Percentiles rank a stretch among this genome's conserved stretches.
These are phyloP conservation scores for Gyromitra esculenta DNA, from an alignment of 2,329 filamentous ascomycete genomes.

Conservation along the genomic window DNA sequence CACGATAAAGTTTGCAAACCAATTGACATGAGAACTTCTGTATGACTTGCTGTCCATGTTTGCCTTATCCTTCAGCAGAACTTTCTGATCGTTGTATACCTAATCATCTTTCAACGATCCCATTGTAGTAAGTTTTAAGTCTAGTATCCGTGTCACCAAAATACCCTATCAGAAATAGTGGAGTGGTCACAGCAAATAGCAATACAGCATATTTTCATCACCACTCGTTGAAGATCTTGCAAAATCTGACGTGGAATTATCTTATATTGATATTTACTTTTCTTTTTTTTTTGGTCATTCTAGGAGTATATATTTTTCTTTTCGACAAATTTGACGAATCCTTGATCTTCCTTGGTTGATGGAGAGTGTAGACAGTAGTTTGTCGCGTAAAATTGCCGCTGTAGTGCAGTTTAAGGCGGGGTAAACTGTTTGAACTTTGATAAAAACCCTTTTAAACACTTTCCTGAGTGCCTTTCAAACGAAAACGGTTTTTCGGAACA, in stretches of 20 bases:
- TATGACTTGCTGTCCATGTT: too few species aligned
- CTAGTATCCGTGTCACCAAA: not conserved
- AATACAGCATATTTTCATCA: not conserved
- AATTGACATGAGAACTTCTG: not conserved
- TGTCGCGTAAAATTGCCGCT: constrained; percentile 3
- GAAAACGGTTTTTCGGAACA: constrained; percentile 14
- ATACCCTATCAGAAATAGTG: constrained; percentile 1
- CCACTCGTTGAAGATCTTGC: not conserved
- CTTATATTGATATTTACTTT: constrained; percentile 23
- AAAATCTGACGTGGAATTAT: constrained; percentile 24
- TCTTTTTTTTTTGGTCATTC: not conserved
- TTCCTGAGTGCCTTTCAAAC: constrained; percentile 2
- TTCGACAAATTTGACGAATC: constrained; percentile 20
- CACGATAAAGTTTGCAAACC: not conserved
- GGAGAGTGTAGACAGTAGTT: not conserved
- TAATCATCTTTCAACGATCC: not conserved
- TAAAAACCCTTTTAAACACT: not conserved
- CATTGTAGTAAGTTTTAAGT: not conserved
- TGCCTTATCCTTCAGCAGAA: not conserved
- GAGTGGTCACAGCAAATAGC: constrained; percentile 3
- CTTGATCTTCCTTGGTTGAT: constrained; percentile 5
- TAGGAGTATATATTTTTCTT: not conserved
- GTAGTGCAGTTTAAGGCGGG: not conserved
- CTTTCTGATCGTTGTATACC: not conserved
- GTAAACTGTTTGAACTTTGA: constrained; percentile 11